A percentile compares a stretch with the other conserved stretches of the same genome.
Conservation (phyloP, 2,329 filamentous ascomycete species). For the Aspergillus oerlinghausenensis region DNA sequence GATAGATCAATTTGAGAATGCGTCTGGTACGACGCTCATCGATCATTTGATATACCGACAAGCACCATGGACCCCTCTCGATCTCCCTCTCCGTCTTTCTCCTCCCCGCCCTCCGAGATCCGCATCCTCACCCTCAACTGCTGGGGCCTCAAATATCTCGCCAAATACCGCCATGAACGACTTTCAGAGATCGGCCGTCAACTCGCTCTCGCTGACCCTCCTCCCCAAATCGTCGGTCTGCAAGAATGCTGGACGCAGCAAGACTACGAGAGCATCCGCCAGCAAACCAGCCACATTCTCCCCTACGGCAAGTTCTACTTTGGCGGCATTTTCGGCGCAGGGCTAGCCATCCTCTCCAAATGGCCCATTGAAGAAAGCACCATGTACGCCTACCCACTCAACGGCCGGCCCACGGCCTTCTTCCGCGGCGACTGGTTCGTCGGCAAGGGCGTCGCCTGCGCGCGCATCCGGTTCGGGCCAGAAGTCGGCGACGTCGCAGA, state of each 20-base stretch:
- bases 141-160: slow-evolving; percentile 90
- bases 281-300: slow-evolving; percentile 66
- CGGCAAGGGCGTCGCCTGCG: slow-evolving; percentile 86
- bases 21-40: background rate
- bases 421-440: slow-evolving; percentile 95
- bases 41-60: background rate
- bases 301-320: slow-evolving; percentile 93
- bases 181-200: slow-evolving; percentile 78
- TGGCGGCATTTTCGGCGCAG: slow-evolving; percentile 82
- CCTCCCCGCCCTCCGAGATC: slow-evolving; percentile 53
- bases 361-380: slow-evolving; percentile 89
- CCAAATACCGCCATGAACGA: slow-evolving; percentile 71
- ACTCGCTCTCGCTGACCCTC: slow-evolving; percentile 62
- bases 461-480: slow-evolving; percentile 68
- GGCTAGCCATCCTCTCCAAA: slow-evolving; percentile 80
- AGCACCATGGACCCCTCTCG: slow-evolving; percentile 3
- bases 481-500: slow-evolving; percentile 66
- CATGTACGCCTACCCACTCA: slow-evolving; percentile 85
- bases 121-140: slow-evolving; percentile 88
- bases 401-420: slow-evolving; percentile 88
- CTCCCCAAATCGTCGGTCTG: slow-evolving; percentile 81
- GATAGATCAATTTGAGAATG: background rate
- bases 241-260: slow-evolving; percentile 92
- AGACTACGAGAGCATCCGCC: slow-evolving; percentile 75
- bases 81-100: slow-evolving; percentile 10